Evolutionary conservation across 352 stramenopile species (phyloP), one percentile per base, ranked within the genome.

Genomic region (Thalassiosira delicatula): DNA sequence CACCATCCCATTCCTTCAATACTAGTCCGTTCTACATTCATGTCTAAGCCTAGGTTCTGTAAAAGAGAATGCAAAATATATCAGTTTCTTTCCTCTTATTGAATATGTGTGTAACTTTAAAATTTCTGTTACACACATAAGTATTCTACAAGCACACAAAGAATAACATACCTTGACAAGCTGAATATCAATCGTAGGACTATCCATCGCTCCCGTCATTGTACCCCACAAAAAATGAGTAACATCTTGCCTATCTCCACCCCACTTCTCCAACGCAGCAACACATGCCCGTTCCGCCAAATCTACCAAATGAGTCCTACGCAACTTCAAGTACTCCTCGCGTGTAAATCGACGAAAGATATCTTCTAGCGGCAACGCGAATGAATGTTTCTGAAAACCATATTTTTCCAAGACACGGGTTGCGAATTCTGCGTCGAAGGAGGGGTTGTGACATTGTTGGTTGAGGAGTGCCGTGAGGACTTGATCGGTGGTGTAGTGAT

Each of bases 171-270:
- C n/a, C n/a, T n/a, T n/a, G n/a, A n/a, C n/a, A 3, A 69, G 30
- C 7, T 69, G 32, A 17, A 69, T 69, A 54, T 69, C 60, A 56
- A 69, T 69, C 11, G 60, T 69, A 19, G 60, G 60, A 69, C 9
- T 30, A 23, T 69, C 30, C 29, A 69, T 12, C 3, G 33, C 60
- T 19, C 60, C 60, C 14, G 60, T 69, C 60, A 69, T 69, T 7
- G 60, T 69, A 29, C 60, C 60, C 60, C 60, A 69, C 7, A 56
- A 69, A 5, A 69, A 29, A 29, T 69, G 60, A 23, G 60, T 69
- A 21, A 69, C 54, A 7, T 69, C 60, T 11, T 29, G 7, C 3
- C 11, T 4, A 12, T 56, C 29, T 25, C 60, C 60, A 54, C 60
- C 60, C 60, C 60, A 69, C 7, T 9, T 4, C n/a, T 56, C 60